A percentile compares a stretch with the other conserved stretches of the same genome.
These are phyloP conservation scores for Botryosphaeria dothidea DNA, from an alignment of 2,329 filamentous ascomycete genomes.

Conservation along the genomic window DNA sequence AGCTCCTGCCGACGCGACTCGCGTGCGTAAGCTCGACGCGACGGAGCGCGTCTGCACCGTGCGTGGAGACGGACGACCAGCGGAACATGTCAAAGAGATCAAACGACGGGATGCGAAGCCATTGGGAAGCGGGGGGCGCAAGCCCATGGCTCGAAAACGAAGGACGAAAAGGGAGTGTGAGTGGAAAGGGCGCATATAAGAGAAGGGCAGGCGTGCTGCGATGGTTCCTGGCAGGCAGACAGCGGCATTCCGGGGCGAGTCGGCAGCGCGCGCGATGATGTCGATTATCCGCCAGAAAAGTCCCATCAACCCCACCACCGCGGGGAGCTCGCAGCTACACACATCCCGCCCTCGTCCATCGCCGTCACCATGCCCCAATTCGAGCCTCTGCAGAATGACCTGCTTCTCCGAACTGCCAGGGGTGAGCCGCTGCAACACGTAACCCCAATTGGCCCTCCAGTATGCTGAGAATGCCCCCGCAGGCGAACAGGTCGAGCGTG, in stretches of 20 bases:
- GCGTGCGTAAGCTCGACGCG: neutral
- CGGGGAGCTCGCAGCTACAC: neutral
- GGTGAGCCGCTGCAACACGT: conserved; percentile 54
- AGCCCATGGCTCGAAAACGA: neutral
- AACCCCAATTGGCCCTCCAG: neutral
- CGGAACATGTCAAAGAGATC: neutral
- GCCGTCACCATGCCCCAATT: conserved; percentile 66
- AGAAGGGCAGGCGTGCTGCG: neutral
- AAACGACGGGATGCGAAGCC: neutral
- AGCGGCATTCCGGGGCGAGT: neutral
- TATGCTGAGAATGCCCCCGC: conserved; percentile 17
- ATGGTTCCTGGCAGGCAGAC: neutral
- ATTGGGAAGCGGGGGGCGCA: neutral
- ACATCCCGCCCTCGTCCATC: neutral
- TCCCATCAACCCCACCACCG: conserved; percentile 14
- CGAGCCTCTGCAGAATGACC: conserved; percentile 85
- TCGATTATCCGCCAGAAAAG: conserved; percentile 14
- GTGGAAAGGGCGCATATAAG: neutral
- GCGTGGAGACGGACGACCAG: neutral
- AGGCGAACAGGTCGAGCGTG: conserved; percentile 89
- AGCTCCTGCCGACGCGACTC: neutral
- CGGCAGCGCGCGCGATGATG: neutral
- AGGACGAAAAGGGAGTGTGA: neutral
- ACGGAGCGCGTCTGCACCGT: neutral
- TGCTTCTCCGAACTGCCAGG: conserved; percentile 85